Evolutionary conservation across 2,329 filamentous ascomycete genomes (phyloP).

Genomic region (Hymenoscyphus infarciens): DNA sequence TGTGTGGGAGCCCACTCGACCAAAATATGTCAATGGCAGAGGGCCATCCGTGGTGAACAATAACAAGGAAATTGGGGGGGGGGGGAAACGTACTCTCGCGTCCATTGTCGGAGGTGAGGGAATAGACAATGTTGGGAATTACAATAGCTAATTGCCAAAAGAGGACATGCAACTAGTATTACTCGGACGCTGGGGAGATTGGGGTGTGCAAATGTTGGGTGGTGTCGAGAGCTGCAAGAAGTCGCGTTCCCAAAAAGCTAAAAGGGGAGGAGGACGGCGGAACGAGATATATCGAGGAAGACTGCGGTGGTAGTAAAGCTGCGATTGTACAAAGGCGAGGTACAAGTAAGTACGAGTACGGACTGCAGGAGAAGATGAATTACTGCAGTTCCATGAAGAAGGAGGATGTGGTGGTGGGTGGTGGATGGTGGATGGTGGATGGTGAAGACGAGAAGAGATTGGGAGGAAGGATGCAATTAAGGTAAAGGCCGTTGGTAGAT

Average conservation of each 20-base stretch:
- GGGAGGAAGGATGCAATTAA: slow-evolving; percentile 4
- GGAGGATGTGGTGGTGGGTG: slow-evolving; percentile 6
- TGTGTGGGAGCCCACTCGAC: slow-evolving; percentile 15
- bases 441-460: slow-evolving; percentile 9
- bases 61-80: slow-evolving; percentile 12
- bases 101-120: slow-evolving; percentile 38
- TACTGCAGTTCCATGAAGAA: slow-evolving; percentile 17
- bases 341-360: neutral
- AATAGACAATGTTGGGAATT: slow-evolving; percentile 16
- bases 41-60: slow-evolving; percentile 4
- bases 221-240: slow-evolving; percentile 10
- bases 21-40: slow-evolving; percentile 5
- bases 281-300: slow-evolving; percentile 14
- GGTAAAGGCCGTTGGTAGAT: neutral
- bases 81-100: slow-evolving; percentile 39
- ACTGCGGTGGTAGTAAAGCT: slow-evolving; percentile 10
- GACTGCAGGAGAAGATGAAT: slow-evolving; percentile 14
- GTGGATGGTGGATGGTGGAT: slow-evolving; percentile 3
- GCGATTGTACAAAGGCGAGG: slow-evolving; percentile 12
- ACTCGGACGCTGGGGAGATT: slow-evolving; percentile 12
- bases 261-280: slow-evolving; percentile 16
- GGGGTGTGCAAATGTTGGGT: slow-evolving; percentile 17
- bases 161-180: slow-evolving; percentile 13
- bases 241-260: slow-evolving; percentile 30
- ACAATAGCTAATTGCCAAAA: slow-evolving; percentile 24